Conservation (phyloP, 108 stramenopile genomes). For the Cyclotella distinguenda region DNA sequence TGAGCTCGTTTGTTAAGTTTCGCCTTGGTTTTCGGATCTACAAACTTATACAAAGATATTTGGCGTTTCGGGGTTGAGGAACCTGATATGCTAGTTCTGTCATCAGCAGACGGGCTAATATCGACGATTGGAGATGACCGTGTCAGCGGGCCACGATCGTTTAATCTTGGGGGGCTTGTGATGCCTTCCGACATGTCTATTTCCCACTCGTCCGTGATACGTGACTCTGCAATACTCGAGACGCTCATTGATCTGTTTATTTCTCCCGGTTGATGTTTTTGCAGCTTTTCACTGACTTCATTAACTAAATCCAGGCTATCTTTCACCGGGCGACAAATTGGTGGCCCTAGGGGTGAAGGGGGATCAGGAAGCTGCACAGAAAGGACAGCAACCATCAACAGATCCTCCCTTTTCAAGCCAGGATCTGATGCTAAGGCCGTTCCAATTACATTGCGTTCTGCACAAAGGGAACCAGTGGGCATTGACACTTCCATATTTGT, state of each 20-base stretch:
- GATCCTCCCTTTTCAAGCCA: slow-evolving; percentile 72
- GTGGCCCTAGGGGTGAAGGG: slow-evolving; percentile 19
- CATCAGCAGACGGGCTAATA: slow-evolving; percentile 9
- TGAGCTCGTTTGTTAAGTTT: slow-evolving; percentile 11
- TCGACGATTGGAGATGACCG: not conserved
- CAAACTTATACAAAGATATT: slow-evolving; percentile 48
- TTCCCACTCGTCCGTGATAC: slow-evolving; percentile 39
- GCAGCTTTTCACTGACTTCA: slow-evolving; percentile 33
- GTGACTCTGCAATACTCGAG: slow-evolving; percentile 49
- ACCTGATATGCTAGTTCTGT: slow-evolving; percentile 7
- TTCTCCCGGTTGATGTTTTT: slow-evolving; percentile 22
- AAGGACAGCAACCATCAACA: slow-evolving; percentile 86
- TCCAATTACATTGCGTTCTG: slow-evolving; percentile 96
- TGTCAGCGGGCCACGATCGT: not conserved
- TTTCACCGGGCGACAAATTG: slow-evolving; percentile 18
- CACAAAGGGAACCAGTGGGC: slow-evolving; percentile 97
- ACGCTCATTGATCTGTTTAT: slow-evolving; percentile 32
- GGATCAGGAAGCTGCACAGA: slow-evolving; percentile 58
- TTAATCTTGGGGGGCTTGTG: not conserved
- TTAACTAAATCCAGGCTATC: slow-evolving; percentile 20
- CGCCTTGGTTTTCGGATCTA: slow-evolving; percentile 18
- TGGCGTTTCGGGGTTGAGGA: slow-evolving; percentile 50
- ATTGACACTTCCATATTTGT: slow-evolving; percentile 98
- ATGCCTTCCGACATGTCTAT: slow-evolving; percentile 10
- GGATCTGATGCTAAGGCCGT: slow-evolving; percentile 84